Evolutionary conservation across 192 early-diverging fungal species (phyloP).

Genomic region (Coemansia sp.): DNA sequence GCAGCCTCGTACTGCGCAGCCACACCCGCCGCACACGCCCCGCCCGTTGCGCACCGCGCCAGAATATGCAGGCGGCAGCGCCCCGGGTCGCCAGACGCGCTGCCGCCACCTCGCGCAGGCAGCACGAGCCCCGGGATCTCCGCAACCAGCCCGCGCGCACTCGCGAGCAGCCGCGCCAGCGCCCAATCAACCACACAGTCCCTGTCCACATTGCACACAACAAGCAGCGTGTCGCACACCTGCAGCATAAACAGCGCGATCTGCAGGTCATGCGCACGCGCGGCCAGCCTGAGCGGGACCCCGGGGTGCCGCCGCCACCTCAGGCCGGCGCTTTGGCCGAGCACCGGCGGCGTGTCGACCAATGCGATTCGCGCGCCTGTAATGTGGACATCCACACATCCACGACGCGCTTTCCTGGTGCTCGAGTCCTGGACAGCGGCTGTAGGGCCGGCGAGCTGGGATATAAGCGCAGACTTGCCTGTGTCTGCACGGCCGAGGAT

Average conservation of each 20-base stretch:
- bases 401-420: too few species aligned
- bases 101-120: background rate
- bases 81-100: background rate
- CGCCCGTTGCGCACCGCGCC: background rate
- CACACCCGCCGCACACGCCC: background rate
- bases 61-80: background rate
- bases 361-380: slow-evolving; percentile 8
- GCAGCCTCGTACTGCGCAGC: slow-evolving; percentile 17
- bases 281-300: background rate
- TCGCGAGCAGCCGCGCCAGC: slow-evolving; percentile 12
- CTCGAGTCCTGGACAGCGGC: too few species aligned
- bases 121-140: slow-evolving; percentile 14
- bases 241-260: slow-evolving; percentile 23
- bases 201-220: slow-evolving; percentile 6
- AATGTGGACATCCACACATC: background rate
- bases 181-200: slow-evolving; percentile 6
- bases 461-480: slow-evolving; percentile 26
- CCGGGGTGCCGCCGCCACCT: background rate
- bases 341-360: slow-evolving; percentile 31
- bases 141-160: slow-evolving; percentile 6
- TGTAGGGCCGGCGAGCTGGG: slow-evolving; percentile 2
- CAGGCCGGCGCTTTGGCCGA: background rate
- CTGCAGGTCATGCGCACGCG: slow-evolving; percentile 31
- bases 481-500: slow-evolving; percentile 12
- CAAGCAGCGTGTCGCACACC: slow-evolving; percentile 28